Percentiles rank a stretch among this genome's conserved stretches.
These are phyloP conservation scores for Cystofilobasidium bisporidii DNA, from an alignment of 768 basidiomycete species.

Conservation along the genomic window DNA sequence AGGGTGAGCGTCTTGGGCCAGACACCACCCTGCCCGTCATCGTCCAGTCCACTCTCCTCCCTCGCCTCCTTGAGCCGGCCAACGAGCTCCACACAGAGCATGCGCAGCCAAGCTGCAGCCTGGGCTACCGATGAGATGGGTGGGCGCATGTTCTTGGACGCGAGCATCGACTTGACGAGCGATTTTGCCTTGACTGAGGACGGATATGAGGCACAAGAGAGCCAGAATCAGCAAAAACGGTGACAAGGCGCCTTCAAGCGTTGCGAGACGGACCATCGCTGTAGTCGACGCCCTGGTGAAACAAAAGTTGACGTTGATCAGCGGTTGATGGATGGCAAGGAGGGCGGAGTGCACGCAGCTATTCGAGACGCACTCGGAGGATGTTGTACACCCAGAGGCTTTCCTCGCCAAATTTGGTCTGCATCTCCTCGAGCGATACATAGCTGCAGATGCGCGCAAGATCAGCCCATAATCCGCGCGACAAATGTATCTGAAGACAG, in stretches of 20 bases:
- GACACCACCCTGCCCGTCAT: constrained; percentile 36
- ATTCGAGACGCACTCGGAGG: constrained; percentile 58
- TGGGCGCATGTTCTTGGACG: constrained; percentile 83
- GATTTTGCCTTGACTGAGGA: constrained; percentile 78
- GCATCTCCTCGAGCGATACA: constrained; percentile 41
- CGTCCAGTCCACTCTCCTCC: constrained; percentile 51
- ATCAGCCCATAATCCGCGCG: no score
- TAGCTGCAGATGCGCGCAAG: constrained; percentile 30
- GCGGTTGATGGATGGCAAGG: no score
- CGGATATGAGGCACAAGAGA: neutral
- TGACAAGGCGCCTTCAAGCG: no score
- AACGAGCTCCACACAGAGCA: constrained; percentile 81
- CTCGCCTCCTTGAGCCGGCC: constrained; percentile 75
- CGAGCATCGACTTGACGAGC: constrained; percentile 80
- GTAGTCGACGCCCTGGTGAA: constrained; percentile 61
- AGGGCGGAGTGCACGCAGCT: no score
- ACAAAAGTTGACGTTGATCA: constrained; percentile 1
- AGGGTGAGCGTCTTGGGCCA: constrained; percentile 92
- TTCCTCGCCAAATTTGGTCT: constrained; percentile 43
- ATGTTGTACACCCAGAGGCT: constrained; percentile 84
- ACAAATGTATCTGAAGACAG: no score
- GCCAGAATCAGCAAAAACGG: no score
- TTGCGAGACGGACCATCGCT: constrained; percentile 58
- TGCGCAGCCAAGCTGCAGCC: constrained; percentile 81
- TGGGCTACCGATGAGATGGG: constrained; percentile 63